Base-by-base conservation (phyloP, 345 rosid genomes). In the Hirschfeldia incana region DNA sequence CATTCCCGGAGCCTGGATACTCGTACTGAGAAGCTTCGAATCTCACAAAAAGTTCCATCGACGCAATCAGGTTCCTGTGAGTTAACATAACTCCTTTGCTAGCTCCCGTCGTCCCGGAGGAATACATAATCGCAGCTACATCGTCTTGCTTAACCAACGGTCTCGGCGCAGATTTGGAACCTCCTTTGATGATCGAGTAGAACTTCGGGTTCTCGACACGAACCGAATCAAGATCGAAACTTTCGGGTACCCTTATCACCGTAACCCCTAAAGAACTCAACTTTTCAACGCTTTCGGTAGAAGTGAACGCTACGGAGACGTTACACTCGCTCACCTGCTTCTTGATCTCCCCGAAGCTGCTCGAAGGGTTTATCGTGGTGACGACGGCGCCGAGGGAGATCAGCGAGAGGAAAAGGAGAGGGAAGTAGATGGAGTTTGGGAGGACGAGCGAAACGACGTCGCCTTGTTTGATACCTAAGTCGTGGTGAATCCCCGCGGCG, bases 71-170 rank as follows among this genome's bases (percentile, higher is more conserved):
- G 68, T 89, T 94, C 78, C 84, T 80, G 44, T 92, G 98, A 2
- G 97, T 88, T 29, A 94, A 62, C 74, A 92, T 53, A 21, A 83
- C 97, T 44, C 98, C 96, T 84, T 94, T 92, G 83, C 88, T 92
- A 51, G 80, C 84, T 27, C 94, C 97, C 8, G 97, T 90, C 3
- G 98, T 94, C 1, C 97, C 98, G 0, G 98, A 94, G 0, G 97
- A 92, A 74, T 88, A 88, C 85, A 94, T 62, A 69, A 94, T 87
- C 2, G 90, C 97, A 1, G 97, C 97, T n/a, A 83, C 80, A 70
- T 92, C 94, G 17, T 88, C 87, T 78, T 92, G 97, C 80, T 84
- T 86, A 76, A 89, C 87, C 46, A 74, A 74, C 1, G 88, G 88
- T 69, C 73, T 84, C 0, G 75, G 63, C 2, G 69, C 73, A 44